A percentile compares a stretch with the other conserved stretches of the same genome.
Evolutionary conservation across 495 filamentous ascomycete genomes (phyloP).

Genomic region (Echria macrotheca): DNA sequence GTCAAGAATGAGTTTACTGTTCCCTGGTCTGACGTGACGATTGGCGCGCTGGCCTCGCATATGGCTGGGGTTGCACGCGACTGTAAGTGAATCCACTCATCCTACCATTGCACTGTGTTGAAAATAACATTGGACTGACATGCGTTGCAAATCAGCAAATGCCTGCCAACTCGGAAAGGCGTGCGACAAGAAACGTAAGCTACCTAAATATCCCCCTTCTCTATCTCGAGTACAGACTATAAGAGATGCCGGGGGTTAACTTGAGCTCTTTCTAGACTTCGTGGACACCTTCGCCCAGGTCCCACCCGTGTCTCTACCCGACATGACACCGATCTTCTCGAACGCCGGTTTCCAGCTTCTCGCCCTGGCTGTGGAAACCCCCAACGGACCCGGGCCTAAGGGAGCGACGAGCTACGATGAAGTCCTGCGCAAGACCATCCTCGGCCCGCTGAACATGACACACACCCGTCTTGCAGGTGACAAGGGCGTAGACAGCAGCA

Average conservation of each 20-base stretch:
- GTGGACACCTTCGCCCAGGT: background rate
- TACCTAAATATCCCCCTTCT: background rate
- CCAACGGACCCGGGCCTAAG: background rate
- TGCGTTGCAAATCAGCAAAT: too few relatives aligned
- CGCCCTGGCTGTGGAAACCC: background rate
- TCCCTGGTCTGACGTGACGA: constrained; percentile 34
- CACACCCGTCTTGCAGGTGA: background rate
- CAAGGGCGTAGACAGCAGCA: background rate
- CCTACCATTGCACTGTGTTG: too few relatives aligned
- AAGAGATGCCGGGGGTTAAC: too few relatives aligned
- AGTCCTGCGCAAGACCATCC: background rate
- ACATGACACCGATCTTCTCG: constrained; percentile 10
- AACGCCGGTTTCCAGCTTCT: constrained; percentile 12
- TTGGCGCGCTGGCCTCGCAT: constrained; percentile 32
- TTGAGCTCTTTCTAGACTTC: constrained; percentile 1
- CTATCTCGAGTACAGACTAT: background rate
- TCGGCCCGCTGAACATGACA: constrained; percentile 2
- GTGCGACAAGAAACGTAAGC: constrained; percentile 7
- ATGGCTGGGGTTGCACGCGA: constrained; percentile 32
- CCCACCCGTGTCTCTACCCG: constrained; percentile 6
- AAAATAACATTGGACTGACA: too few relatives aligned
- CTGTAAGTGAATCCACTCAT: too few relatives aligned
- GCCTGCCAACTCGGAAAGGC: constrained; percentile 6
- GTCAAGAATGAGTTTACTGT: constrained; percentile 22
- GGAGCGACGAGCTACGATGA: background rate